Conservation (phyloP, 2,329 filamentous ascomycete genomes). For the Fusarium longipes region DNA sequence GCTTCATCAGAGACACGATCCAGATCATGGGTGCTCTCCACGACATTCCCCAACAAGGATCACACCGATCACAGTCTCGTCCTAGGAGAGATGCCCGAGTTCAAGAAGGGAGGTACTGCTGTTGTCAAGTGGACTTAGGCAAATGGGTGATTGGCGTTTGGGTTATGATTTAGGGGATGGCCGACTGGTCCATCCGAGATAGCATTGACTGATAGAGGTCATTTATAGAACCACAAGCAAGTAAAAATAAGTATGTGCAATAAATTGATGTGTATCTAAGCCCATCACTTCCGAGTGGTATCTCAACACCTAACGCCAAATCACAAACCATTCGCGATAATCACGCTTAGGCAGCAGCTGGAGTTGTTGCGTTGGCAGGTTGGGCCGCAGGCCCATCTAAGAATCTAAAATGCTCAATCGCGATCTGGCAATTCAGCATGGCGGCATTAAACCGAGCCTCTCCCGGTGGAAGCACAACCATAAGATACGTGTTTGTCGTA, state of each 20-base stretch:
- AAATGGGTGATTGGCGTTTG: constrained; percentile 34
- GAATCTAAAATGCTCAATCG: constrained; percentile 81
- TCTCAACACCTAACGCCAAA: constrained; percentile 45
- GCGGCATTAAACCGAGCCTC: constrained; percentile 93
- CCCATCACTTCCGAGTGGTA: constrained; percentile 42
- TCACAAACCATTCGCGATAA: constrained; percentile 16
- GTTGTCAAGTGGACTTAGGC: constrained; percentile 68
- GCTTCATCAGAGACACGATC: constrained; percentile 67
- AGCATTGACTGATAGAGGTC: constrained; percentile 30
- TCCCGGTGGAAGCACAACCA: constrained; percentile 89
- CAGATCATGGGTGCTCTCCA: constrained; percentile 79
- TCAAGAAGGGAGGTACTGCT: constrained; percentile 73
- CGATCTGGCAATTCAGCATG: constrained; percentile 89
- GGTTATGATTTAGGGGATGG: constrained; percentile 25
- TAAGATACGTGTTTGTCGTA: constrained; percentile 97
- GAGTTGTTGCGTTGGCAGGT: constrained; percentile 17
- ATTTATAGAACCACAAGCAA: constrained; percentile 18
- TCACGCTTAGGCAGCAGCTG: constrained; percentile 18
- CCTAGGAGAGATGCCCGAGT: constrained; percentile 70
- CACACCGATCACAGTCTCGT: constrained; percentile 73
- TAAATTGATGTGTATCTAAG: constrained; percentile 22
- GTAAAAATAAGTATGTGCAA: background rate
- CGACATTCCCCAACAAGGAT: constrained; percentile 86
- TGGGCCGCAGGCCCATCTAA: constrained; percentile 62
- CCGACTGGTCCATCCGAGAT: background rate